These are phyloP conservation scores for Backusella mclennaniae DNA, from an alignment of 192 early-diverging fungal species.

Conservation along the genomic window DNA sequence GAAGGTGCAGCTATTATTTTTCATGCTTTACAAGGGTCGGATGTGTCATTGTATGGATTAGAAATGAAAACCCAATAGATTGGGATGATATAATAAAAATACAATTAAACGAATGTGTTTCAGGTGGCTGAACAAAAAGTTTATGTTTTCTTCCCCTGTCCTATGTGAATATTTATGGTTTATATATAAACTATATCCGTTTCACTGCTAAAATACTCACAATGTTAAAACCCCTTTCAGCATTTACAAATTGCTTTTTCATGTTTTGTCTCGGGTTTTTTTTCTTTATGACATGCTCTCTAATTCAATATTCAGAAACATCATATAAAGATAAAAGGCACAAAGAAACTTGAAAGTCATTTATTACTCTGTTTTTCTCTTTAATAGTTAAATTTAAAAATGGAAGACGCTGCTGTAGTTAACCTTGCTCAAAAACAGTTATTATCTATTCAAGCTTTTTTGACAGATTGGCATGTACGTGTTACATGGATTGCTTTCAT, in stretches of 20 bases:
- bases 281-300: background rate
- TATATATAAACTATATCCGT: too few relatives aligned
- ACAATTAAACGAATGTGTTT: background rate
- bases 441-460: slow-evolving; percentile 10
- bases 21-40: background rate
- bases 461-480: slow-evolving; percentile 24
- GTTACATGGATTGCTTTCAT: slow-evolving; percentile 32
- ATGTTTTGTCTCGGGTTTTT: background rate
- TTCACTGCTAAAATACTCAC: background rate
- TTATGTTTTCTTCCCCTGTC: background rate
- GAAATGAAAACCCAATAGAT: background rate
- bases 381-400: background rate
- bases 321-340: background rate
- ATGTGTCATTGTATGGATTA: background rate
- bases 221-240: background rate
- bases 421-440: background rate
- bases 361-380: background rate
- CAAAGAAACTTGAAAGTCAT: background rate
- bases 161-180: too few relatives aligned
- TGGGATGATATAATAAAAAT: background rate
- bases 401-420: background rate
- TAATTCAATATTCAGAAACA: background rate
- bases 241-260: background rate
- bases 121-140: background rate
- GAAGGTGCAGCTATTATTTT: slow-evolving; percentile 47